A percentile compares a stretch with the other conserved stretches of the same genome.
phyloP scores from a whole-genome alignment of 1,284 basidiomycete species.

The Cutaneotrichosporon dermatis region DNA sequence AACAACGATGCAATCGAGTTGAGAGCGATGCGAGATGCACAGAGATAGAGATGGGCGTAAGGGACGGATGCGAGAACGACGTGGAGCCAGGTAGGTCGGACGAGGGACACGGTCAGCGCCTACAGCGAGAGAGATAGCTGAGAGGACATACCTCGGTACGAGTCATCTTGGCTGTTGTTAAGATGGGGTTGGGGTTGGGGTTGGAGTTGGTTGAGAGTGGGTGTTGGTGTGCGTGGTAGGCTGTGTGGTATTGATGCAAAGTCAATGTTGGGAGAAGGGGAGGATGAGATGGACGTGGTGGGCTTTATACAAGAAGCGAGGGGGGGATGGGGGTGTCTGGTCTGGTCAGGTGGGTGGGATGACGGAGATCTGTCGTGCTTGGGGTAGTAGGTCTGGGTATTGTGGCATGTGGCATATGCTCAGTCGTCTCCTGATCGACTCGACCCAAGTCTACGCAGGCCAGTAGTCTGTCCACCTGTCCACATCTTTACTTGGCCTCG shows the following conservation, averaged over 20 bases:
- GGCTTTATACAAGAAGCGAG: not conserved
- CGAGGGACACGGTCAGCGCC: not conserved
- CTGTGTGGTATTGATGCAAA: not conserved
- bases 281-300: not conserved
- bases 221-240: not conserved
- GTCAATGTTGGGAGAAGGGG: not conserved
- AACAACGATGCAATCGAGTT: too few species aligned
- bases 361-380: too few species aligned
- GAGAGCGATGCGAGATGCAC: too few species aligned
- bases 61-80: too few species aligned
- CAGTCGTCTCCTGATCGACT: too few species aligned
- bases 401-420: too few species aligned
- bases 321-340: not conserved
- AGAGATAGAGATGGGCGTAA: too few species aligned
- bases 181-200: not conserved
- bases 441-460: too few species aligned
- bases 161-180: constrained; percentile 21
- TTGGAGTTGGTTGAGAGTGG: constrained; percentile 1
- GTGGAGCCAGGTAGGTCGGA: too few species aligned
- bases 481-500: too few species aligned
- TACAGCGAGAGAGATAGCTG: not conserved
- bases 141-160: constrained; percentile 21
- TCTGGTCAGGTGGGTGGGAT: not conserved
- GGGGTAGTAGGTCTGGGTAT: too few species aligned
- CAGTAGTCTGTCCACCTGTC: too few species aligned